Conservation (phyloP, 1,284 basidiomycete species). For the Irpex sp. region DNA sequence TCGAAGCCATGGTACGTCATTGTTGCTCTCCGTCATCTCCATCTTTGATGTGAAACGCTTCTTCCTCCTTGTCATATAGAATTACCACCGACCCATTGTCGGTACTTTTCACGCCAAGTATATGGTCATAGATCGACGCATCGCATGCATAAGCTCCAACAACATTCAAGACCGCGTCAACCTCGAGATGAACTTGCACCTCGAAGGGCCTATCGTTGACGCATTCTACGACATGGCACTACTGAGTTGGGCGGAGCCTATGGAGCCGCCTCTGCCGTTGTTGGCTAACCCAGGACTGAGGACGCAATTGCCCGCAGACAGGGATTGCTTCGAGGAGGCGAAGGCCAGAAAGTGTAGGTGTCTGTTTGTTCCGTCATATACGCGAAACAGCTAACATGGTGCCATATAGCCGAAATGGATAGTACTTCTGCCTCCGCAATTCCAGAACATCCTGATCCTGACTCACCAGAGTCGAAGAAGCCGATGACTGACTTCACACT, state of each 20-base stretch:
- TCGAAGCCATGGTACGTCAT: slow-evolving; percentile 47
- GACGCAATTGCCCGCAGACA: slow-evolving; percentile 4
- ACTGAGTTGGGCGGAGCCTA: slow-evolving; percentile 57
- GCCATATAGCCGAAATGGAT: slow-evolving; percentile 1
- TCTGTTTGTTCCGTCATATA: slow-evolving; percentile 13
- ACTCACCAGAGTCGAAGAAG: slow-evolving; percentile 3
- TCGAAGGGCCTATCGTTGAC: slow-evolving; percentile 29
- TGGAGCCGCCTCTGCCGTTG: slow-evolving; percentile 57
- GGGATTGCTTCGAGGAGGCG: slow-evolving; percentile 42
- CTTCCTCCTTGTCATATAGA: neutral
- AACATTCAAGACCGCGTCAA: slow-evolving; percentile 75
- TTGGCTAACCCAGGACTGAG: slow-evolving; percentile 25
- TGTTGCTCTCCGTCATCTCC: neutral
- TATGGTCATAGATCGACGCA: slow-evolving; percentile 69
- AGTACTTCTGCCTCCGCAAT: slow-evolving; percentile 3
- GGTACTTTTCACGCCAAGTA: slow-evolving; percentile 83
- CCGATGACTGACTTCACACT: slow-evolving; percentile 26
- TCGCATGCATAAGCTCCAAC: slow-evolving; percentile 72
- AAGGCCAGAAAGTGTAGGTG: slow-evolving; percentile 43
- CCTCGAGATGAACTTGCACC: slow-evolving; percentile 52
- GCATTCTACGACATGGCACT: slow-evolving; percentile 74
- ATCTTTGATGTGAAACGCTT: neutral
- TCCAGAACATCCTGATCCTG: slow-evolving; percentile 5
- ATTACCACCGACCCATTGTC: slow-evolving; percentile 41
- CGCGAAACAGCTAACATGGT: too few species aligned